phyloP scores from a whole-genome alignment of 805 yeast genomes.

The Starmerella sp. region DNA sequence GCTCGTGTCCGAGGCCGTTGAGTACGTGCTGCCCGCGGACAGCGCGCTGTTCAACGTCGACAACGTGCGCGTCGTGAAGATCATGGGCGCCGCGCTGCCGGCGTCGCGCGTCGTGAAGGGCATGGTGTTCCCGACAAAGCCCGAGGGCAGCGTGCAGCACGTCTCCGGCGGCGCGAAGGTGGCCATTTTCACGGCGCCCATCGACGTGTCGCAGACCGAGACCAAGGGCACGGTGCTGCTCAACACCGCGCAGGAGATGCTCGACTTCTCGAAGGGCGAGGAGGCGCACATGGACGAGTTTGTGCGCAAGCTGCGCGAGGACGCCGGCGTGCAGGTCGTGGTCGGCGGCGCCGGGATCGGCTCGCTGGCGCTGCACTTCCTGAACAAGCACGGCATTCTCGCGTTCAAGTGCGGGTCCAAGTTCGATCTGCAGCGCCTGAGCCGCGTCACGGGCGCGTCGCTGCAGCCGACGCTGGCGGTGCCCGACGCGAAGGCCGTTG shows the following conservation, averaged over 20 bases:
- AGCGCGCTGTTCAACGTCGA: slow-evolving; percentile 66
- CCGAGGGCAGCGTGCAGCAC: slow-evolving; percentile 80
- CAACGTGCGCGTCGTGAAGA: slow-evolving; percentile 86
- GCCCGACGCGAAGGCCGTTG: slow-evolving; percentile 70
- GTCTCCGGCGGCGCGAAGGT: slow-evolving; percentile 58
- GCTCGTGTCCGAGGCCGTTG: slow-evolving; percentile 75
- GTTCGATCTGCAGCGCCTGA: slow-evolving; percentile 84
- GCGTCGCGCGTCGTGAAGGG: slow-evolving; percentile 79
- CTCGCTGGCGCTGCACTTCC: slow-evolving; percentile 82
- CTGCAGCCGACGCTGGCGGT: slow-evolving; percentile 94
- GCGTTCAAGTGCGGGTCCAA: slow-evolving; percentile 86
- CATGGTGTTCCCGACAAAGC: slow-evolving; percentile 95
- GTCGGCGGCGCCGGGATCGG: slow-evolving; percentile 93
- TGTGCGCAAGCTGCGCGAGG: slow-evolving; percentile 62
- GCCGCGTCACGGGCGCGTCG: slow-evolving; percentile 95
- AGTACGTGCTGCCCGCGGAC: slow-evolving; percentile 63
- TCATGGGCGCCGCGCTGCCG: slow-evolving; percentile 78
- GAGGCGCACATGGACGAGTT: slow-evolving; percentile 82
- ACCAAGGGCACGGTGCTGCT: slow-evolving; percentile 94
- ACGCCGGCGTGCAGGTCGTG: slow-evolving; percentile 76
- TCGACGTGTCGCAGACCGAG: slow-evolving; percentile 93
- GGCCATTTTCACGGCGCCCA: slow-evolving; percentile 85
- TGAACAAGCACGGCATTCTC: slow-evolving; percentile 74
- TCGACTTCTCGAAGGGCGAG: slow-evolving; percentile 91
- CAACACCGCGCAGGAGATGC: slow-evolving; percentile 94